Evolutionary conservation across 1,284 basidiomycete species (phyloP), one percentile per base, ranked within the genome.

Genomic region (Moesziomyces sp.): DNA sequence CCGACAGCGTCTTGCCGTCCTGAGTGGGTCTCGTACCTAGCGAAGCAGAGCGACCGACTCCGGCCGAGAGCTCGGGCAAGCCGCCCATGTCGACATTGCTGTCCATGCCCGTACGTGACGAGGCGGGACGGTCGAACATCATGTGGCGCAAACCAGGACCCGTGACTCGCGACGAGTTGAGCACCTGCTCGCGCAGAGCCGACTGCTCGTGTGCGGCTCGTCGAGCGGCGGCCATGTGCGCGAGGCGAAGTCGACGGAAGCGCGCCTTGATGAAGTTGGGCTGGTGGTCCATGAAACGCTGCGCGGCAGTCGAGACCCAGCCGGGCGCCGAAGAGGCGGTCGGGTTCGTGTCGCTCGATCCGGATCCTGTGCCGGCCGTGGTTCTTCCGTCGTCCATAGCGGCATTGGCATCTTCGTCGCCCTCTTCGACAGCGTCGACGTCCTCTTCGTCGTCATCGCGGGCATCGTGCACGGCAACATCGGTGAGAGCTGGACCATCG

Each of bases 231-330:
- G 76, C 77, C 43, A 66, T 76, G 46, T 82, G 80, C 30, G 77
- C 80, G 23, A 77, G 43, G 4, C 77, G 66, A 43, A 82, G 68
- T 33, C 80, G 55, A 35, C 72, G 64, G 60, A 80, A 73, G 30
- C 79, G 74, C 18, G 69, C 66, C 51, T 63, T 67, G 62, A 82
- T 70, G 38, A 79, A 82, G 62, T 68, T 64, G 53, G 79, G 80
- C 55, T 77, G 75, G 51, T 65, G 67, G 13, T 70, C 58, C 55
- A 73, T 66, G 46, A 80, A 59, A 38, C 58, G 64, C 47, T 68
- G 65, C 16, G 68, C 63, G 7, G 71, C 66, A n/a, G 52, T 56
- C 16, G 63, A 65, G 16, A 76, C 47, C 66, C 73, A 76, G 38
- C 77, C 74, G 16, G 76, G 61, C 7, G 62, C 57, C 16, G 72